phyloP scores from a whole-genome alignment of 1,284 basidiomycete genomes.

The Salmacisia buchloeana region DNA sequence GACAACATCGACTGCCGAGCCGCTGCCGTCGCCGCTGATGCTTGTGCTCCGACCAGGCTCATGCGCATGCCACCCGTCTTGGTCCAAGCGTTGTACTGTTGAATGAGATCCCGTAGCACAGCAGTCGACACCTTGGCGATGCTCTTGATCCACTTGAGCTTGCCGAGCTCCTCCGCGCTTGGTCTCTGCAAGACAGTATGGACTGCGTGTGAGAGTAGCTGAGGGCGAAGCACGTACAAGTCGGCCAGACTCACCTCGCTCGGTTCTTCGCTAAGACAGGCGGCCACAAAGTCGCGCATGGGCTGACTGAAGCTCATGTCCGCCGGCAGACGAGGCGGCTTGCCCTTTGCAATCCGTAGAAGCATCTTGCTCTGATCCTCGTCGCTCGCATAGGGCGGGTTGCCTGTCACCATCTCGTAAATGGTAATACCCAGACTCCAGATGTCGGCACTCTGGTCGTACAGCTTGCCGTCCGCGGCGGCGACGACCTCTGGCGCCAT shows the following conservation, averaged over 20 bases:
- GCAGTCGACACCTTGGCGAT: constrained; percentile 61
- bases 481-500: constrained; percentile 97
- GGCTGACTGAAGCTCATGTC: constrained; percentile 70
- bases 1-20: neutral
- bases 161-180: constrained; percentile 79
- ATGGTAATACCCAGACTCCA: constrained; percentile 94
- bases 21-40: neutral
- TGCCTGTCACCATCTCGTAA: constrained; percentile 88
- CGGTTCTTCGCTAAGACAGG: constrained; percentile 79
- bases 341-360: constrained; percentile 79
- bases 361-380: constrained; percentile 82
- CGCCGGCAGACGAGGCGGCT: constrained; percentile 74
- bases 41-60: constrained; percentile 58
- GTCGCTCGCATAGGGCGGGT: constrained; percentile 72
- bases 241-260: constrained; percentile 67
- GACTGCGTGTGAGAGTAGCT: too few species aligned
- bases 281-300: constrained; percentile 81
- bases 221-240: too few species aligned
- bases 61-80: constrained; percentile 73
- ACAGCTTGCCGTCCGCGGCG: constrained; percentile 66
- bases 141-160: constrained; percentile 87
- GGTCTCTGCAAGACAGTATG: constrained; percentile 62
- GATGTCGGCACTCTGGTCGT: constrained; percentile 92
- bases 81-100: constrained; percentile 69
- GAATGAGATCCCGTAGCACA: constrained; percentile 75